Evolutionary conservation across 345 rosid genomes (phyloP), one percentile per base, ranked within the genome.

Genomic region (Balakata baccata): DNA sequence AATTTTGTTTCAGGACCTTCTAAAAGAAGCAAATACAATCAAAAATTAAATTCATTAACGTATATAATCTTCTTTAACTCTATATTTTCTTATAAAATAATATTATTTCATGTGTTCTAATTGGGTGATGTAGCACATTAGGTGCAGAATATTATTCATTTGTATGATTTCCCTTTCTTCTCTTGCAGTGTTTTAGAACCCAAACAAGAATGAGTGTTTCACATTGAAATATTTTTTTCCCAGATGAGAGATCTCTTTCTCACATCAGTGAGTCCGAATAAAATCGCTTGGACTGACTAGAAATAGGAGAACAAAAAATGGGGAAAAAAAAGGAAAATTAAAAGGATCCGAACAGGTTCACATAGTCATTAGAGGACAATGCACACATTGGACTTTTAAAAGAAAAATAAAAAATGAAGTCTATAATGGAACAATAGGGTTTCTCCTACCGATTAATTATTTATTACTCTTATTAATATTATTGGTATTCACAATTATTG

Each of bases 321-420:
- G 29, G 39, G 34, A 59, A 25, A 10, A 20, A 11, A 11, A 50
- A 50, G 29, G n/a, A n/a, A n/a, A n/a, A n/a, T n/a, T n/a, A n/a
- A 25, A 18, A 41, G 53, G 46, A 45, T 64, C 37, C 43, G 54
- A 66, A 66, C 46, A 66, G 22, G 16, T 22, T 66, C 69, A 66
- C 69, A 66, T 66, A 52, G 9, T 11, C 54, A 41, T 41, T 22
- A 41, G 8, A 11, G 38, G 37, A 25, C 7, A 11, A 9, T 16
- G 17, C 13, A 37, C 2, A 29, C 16, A 59, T 52, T 52, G n/a
- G 14, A 52, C 20, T 17, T 17, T 18, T 13, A 43, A 6, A 43
- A 43, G 47, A 43, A 4, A 43, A 43, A 54, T 11, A 54, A 54
- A 53, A 53, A 53, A 53, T 18, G 18, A 54, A n/a, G 10, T 29